A percentile compares a stretch with the other conserved stretches of the same genome.
These are phyloP conservation scores for Rhizopus arrhizus DNA, from an alignment of 371 early-diverging fungal genomes.

Conservation along the genomic window DNA sequence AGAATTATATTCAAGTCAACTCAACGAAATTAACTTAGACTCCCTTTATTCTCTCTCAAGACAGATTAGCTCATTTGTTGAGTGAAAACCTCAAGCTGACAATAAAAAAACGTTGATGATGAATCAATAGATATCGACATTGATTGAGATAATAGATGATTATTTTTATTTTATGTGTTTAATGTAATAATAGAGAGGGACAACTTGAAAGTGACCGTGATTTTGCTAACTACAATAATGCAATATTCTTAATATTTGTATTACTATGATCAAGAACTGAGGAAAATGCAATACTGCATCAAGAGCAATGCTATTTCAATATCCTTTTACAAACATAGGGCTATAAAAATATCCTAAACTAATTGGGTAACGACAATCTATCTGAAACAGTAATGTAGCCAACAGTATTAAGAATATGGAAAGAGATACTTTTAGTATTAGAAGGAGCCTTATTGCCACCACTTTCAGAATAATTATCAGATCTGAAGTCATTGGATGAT, in stretches of 20 bases:
- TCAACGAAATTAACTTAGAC: constrained; percentile 66
- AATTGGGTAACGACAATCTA: constrained; percentile 65
- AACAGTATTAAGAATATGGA: constrained; percentile 81
- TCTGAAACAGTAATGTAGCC: constrained; percentile 74
- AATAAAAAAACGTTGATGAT: constrained; percentile 12
- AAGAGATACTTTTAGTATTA: constrained; percentile 69
- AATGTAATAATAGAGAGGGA: too few relatives aligned
- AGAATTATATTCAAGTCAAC: constrained; percentile 50
- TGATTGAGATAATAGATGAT: background rate
- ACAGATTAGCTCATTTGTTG: constrained; percentile 35
- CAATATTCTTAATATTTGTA: too few relatives aligned
- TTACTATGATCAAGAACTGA: too few relatives aligned
- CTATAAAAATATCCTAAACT: too few relatives aligned
- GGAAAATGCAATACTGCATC: too few relatives aligned
- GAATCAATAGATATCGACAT: constrained; percentile 1
- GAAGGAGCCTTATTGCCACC: constrained; percentile 79
- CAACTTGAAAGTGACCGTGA: too few relatives aligned
- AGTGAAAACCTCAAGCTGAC: constrained; percentile 25
- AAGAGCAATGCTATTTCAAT: too few relatives aligned
- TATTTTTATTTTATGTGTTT: background rate
- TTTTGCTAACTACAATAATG: too few relatives aligned
- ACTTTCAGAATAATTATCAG: constrained; percentile 62
- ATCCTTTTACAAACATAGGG: too few relatives aligned
- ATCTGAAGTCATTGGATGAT: constrained; percentile 65
- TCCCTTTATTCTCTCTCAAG: constrained; percentile 59